Evolutionary conservation across 2,329 filamentous ascomycete genomes (phyloP).

Genomic region (Microdochium trichocladiopsis): DNA sequence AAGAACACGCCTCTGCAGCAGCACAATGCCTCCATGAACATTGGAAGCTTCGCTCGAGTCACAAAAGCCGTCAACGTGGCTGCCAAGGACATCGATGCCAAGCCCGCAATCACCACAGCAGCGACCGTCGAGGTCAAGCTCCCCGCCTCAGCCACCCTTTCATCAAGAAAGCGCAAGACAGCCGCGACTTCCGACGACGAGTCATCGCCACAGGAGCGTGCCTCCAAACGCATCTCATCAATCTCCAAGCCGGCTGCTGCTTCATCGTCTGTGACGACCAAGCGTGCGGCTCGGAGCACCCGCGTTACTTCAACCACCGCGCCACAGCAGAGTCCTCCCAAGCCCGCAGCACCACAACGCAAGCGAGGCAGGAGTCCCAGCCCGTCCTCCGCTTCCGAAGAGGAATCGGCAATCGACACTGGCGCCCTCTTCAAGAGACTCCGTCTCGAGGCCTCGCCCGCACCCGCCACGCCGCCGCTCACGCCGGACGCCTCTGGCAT

Average conservation of each 20-base stretch:
- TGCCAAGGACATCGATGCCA: constrained; percentile 25
- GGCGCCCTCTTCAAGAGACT: constrained; percentile 31
- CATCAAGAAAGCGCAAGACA: constrained; percentile 26
- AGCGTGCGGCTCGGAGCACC: constrained; percentile 13
- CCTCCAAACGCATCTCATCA: constrained; percentile 8
- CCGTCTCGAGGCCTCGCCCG: constrained; percentile 28
- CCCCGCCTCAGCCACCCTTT: constrained; percentile 22
- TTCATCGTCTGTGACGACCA: neutral
- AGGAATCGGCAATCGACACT: constrained; percentile 20
- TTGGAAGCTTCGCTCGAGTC: constrained; percentile 38
- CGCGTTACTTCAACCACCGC: constrained; percentile 14
- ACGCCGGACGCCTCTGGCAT: constrained; percentile 26
- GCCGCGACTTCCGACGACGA: constrained; percentile 19
- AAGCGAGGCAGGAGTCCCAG: constrained; percentile 22
- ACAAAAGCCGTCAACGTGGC: constrained; percentile 29
- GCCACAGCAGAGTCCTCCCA: constrained; percentile 15
- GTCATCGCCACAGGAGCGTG: constrained; percentile 18
- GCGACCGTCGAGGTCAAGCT: constrained; percentile 31
- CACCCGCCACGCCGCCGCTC: constrained; percentile 20
- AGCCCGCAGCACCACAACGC: constrained; percentile 10
- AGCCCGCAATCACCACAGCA: constrained; percentile 12
- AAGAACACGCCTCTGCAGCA: constrained; percentile 11
- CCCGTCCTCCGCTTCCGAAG: constrained; percentile 14
- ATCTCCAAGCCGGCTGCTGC: constrained; percentile 1
- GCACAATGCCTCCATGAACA: constrained; percentile 22